These are phyloP conservation scores for Forsythia suspensa DNA, from an alignment of 257 asterid genomes.

Conservation along the genomic window DNA sequence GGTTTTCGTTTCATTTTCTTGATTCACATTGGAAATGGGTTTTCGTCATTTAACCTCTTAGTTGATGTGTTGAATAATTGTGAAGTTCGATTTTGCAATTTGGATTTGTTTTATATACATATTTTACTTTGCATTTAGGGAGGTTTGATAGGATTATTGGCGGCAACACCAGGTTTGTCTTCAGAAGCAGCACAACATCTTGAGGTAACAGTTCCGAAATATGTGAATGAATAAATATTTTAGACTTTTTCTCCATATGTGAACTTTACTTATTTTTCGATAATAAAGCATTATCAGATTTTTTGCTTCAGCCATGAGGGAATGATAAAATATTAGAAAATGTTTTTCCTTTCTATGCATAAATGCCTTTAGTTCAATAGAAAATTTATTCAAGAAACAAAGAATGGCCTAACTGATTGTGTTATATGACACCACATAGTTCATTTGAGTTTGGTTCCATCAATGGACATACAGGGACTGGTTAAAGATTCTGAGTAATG, in stretches of 20 bases:
- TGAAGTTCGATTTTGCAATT: not conserved
- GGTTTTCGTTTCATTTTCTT: not conserved
- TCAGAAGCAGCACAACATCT: constrained; percentile 90
- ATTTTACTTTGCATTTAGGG: constrained; percentile 49
- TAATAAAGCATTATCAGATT: no score
- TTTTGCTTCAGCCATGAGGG: no score
- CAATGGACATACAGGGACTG: not conserved
- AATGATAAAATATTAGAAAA: no score
- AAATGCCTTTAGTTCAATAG: no score
- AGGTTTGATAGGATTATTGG: constrained; percentile 94
- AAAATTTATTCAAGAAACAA: no score
- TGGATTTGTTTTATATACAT: not conserved
- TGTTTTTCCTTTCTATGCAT: no score
- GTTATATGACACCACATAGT: not conserved
- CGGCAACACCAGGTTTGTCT: constrained; percentile 89
- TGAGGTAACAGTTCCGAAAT: constrained; percentile 49
- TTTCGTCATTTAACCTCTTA: not conserved
- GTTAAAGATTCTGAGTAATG: not conserved
- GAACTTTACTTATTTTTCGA: no score
- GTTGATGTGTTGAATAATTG: not conserved
- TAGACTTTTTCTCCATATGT: no score
- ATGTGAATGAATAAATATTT: not conserved
- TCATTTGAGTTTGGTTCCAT: constrained; percentile 7
- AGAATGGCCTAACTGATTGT: not conserved
- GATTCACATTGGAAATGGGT: not conserved